Percentiles rank a stretch among this genome's conserved stretches.
Conservation (phyloP, 2,329 filamentous ascomycete species). For the Sporothrix schenckii region DNA sequence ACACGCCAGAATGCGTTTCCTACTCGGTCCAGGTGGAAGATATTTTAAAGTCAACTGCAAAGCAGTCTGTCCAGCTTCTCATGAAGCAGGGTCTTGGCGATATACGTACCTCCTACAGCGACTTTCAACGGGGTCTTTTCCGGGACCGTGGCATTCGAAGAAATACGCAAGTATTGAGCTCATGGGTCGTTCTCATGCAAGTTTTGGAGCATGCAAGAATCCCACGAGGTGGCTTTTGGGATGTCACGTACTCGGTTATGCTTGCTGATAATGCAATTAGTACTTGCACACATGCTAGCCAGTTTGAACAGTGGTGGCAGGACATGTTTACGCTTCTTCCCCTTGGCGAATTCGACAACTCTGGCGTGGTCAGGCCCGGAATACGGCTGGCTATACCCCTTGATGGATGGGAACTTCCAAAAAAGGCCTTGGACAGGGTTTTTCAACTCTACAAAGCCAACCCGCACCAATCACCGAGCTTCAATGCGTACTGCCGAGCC, state of each 20-base stretch:
- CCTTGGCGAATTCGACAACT: slow-evolving; percentile 60
- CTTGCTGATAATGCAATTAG: slow-evolving; percentile 42
- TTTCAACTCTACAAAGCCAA: slow-evolving; percentile 63
- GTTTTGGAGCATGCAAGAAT: slow-evolving; percentile 55
- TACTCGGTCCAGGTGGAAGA: slow-evolving; percentile 54
- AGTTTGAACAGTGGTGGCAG: slow-evolving; percentile 62
- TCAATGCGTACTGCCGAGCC: slow-evolving; percentile 67
- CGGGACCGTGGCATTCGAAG: slow-evolving; percentile 58
- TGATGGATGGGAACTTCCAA: slow-evolving; percentile 65
- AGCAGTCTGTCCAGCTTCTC: slow-evolving; percentile 47
- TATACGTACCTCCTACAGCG: slow-evolving; percentile 52
- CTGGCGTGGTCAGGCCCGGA: slow-evolving; percentile 53
- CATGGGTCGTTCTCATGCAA: slow-evolving; percentile 63
- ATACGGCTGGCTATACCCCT: slow-evolving; percentile 45
- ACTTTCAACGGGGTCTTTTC: slow-evolving; percentile 50
- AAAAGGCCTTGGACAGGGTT: slow-evolving; percentile 59
- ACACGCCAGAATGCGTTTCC: slow-evolving; percentile 40
- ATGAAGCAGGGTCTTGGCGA: slow-evolving; percentile 48
- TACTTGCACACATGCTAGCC: slow-evolving; percentile 48
- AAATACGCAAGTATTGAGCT: slow-evolving; percentile 51
- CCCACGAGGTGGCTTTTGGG: slow-evolving; percentile 63
- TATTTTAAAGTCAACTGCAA: slow-evolving; percentile 50
- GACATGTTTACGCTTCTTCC: slow-evolving; percentile 64
- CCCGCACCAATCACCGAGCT: slow-evolving; percentile 58
- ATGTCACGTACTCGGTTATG: slow-evolving; percentile 54